These are phyloP conservation scores for Yamadazyma kanchanaburiensis DNA, from an alignment of 1,139 yeast genomes.

Conservation along the genomic window DNA sequence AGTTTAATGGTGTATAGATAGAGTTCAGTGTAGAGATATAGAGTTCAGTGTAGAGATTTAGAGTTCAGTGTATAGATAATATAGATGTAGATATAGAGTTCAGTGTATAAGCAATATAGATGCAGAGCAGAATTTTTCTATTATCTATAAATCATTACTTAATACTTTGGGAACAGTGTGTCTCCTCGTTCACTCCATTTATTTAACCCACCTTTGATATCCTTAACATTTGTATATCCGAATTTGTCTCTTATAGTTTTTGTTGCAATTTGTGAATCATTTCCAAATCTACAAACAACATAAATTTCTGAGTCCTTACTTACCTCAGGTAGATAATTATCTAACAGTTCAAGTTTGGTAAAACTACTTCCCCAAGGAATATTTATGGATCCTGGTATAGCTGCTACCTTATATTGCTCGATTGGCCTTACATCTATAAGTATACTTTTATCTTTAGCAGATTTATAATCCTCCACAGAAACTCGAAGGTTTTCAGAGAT, in stretches of 20 bases:
- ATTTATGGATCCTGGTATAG: conserved; percentile 58
- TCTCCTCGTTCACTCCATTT: conserved; percentile 70
- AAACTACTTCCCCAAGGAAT: conserved; percentile 55
- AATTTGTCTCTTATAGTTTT: conserved; percentile 47
- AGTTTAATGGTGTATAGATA: conserved; percentile 2
- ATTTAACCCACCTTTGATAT: conserved; percentile 74
- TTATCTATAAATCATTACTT: too few relatives aligned
- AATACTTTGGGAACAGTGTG: conserved; percentile 64
- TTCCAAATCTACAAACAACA: conserved; percentile 83
- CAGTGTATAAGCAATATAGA: too few relatives aligned
- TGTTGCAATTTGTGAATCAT: conserved; percentile 84
- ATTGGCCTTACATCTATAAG: conserved; percentile 79
- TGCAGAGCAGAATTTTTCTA: too few relatives aligned
- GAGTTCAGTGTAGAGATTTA: too few relatives aligned
- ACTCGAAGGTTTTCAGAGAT: conserved; percentile 43
- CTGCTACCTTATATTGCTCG: conserved; percentile 70
- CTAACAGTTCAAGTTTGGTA: conserved; percentile 28
- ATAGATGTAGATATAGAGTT: too few relatives aligned
- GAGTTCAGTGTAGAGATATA: too few relatives aligned
- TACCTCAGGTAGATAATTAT: conserved; percentile 18
- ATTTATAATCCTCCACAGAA: conserved; percentile 39
- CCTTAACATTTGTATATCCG: conserved; percentile 52
- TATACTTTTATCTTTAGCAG: conserved; percentile 13
- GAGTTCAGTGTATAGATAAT: too few relatives aligned
- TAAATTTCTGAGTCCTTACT: conserved; percentile 23